Percentiles rank a stretch among this genome's conserved stretches.
Evolutionary conservation across 257 asterid species (phyloP).

Genomic region (Parsonsia alboflavescens): DNA sequence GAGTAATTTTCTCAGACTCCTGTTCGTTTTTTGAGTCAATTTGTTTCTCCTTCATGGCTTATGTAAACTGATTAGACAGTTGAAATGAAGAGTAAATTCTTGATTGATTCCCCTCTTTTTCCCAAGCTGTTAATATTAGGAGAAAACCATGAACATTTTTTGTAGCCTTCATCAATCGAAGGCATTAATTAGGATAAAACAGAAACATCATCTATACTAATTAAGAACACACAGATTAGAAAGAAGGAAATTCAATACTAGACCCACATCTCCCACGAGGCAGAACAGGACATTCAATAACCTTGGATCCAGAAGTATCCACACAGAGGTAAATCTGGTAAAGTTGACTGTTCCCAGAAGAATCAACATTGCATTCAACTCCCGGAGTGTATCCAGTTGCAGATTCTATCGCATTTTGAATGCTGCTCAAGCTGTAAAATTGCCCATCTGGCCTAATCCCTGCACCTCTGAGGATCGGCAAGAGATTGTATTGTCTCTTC

Average conservation of each 20-base stretch:
- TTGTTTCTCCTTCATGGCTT: too few species aligned
- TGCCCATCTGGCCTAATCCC: constrained; percentile 20
- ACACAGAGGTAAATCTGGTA: constrained; percentile 25
- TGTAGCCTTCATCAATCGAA: too few species aligned
- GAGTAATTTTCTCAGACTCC: too few species aligned
- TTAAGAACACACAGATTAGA: neutral
- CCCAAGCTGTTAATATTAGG: too few species aligned
- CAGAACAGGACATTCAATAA: constrained; percentile 19
- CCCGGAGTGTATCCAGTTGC: constrained; percentile 13
- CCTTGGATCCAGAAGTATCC: constrained; percentile 8
- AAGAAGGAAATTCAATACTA: constrained; percentile 17
- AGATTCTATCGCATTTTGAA: constrained; percentile 11
- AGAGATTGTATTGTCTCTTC: constrained; percentile 24
- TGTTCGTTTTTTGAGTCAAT: too few species aligned
- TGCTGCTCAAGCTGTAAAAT: constrained; percentile 7
- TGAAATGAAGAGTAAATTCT: too few species aligned
- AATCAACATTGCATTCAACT: constrained; percentile 22
- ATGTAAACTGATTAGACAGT: too few species aligned
- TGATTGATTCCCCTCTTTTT: too few species aligned
- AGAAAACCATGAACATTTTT: too few species aligned
- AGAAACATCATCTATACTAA: neutral
- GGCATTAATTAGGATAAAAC: neutral
- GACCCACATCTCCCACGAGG: constrained; percentile 18
- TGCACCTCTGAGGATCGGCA: constrained; percentile 23
- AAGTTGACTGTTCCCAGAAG: constrained; percentile 20